Percentiles rank a stretch among this genome's conserved stretches.
phyloP scores from a whole-genome alignment of 495 filamentous ascomycete genomes.

The Evernia prunastri region DNA sequence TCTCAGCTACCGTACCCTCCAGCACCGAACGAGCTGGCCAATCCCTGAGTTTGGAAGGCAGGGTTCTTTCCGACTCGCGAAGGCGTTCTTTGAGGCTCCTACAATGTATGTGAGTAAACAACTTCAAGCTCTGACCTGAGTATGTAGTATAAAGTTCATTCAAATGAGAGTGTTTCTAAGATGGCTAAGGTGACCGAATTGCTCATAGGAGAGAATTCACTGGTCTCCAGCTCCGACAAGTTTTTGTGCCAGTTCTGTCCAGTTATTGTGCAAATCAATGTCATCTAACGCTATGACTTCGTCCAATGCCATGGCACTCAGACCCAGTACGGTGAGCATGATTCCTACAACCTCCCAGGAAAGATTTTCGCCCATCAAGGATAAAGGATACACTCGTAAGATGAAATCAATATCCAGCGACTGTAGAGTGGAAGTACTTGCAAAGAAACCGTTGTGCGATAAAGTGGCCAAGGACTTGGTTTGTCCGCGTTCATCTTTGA shows the following conservation, averaged over 20 bases:
- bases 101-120: background rate
- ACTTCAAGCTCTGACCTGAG: background rate
- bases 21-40: background rate
- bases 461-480: background rate
- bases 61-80: background rate
- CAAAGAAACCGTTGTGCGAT: background rate
- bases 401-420: background rate
- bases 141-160: background rate
- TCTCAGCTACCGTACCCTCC: background rate
- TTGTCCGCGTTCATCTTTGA: background rate
- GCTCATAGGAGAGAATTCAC: background rate
- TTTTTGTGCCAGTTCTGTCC: background rate
- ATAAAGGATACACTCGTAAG: constrained; percentile 32
- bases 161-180: background rate
- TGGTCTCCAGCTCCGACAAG: background rate
- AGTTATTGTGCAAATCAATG: background rate
- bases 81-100: background rate
- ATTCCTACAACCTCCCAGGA: constrained; percentile 57
- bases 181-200: background rate
- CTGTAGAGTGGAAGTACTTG: background rate
- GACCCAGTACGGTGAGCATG: constrained; percentile 31
- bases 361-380: constrained; percentile 45
- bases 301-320: background rate
- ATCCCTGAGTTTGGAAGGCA: background rate
- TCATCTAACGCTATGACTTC: background rate